These are phyloP conservation scores for Lagerstroemia speciosa DNA, from an alignment of 345 rosid species.

Conservation along the genomic window DNA sequence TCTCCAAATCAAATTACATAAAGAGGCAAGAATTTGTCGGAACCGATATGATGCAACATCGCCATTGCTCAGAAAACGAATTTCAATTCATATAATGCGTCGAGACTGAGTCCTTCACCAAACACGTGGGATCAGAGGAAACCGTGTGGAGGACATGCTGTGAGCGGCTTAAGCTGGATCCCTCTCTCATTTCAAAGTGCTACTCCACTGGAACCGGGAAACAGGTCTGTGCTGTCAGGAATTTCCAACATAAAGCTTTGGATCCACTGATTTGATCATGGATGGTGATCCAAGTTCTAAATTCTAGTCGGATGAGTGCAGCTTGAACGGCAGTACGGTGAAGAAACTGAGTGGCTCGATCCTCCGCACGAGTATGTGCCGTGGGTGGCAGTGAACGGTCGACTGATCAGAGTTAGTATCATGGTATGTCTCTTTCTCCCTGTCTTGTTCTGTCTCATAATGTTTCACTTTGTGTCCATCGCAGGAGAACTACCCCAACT, in stretches of 20 bases:
- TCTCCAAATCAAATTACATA: background rate
- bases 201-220: constrained; percentile 28
- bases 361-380: constrained; percentile 33
- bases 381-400: constrained; percentile 28
- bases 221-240: constrained; percentile 17
- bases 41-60: no score
- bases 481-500: constrained; percentile 4
- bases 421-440: background rate
- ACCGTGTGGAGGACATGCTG: constrained; percentile 25
- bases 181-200: constrained; percentile 22
- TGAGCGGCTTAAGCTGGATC: constrained; percentile 8
- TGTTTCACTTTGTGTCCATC: no score
- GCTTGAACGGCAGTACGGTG: constrained; percentile 20
- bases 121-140: background rate
- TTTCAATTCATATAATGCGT: constrained; percentile 33
- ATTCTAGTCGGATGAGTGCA: constrained; percentile 9
- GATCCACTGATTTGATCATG: no score
- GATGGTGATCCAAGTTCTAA: background rate
- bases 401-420: constrained; percentile 14
- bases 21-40: background rate
- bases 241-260: background rate
- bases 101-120: constrained; percentile 9
- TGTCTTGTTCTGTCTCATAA: background rate
- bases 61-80: constrained; percentile 25
- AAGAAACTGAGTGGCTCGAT: constrained; percentile 23